Percentiles rank a stretch among this genome's conserved stretches.
Evolutionary conservation across 2,329 filamentous ascomycete genomes (phyloP).

Genomic region (Aspergillus latus): DNA sequence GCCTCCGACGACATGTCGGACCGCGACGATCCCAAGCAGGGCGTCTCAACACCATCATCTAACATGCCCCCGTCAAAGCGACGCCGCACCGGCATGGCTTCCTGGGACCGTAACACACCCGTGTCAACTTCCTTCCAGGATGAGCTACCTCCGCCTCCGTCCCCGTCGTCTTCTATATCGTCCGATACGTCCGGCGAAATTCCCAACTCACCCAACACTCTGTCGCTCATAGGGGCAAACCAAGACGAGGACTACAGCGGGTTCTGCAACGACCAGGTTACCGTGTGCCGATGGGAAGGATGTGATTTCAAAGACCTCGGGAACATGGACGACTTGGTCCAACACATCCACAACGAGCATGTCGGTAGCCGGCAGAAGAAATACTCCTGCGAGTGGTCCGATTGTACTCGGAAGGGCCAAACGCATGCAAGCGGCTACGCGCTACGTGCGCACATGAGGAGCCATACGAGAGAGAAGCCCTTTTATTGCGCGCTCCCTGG

Average conservation of each 20-base stretch:
- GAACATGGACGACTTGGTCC: conserved; percentile 78
- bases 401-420: conserved; percentile 83
- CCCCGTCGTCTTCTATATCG: conserved; percentile 70
- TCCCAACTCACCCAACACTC: conserved; percentile 65
- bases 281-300: conserved; percentile 74
- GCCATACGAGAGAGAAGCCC: conserved; percentile 95
- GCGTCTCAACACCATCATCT: conserved; percentile 46
- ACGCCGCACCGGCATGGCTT: conserved; percentile 45
- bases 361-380: conserved; percentile 92
- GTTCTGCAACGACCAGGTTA: conserved; percentile 70
- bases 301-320: conserved; percentile 69
- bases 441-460: conserved; percentile 94
- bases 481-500: conserved; percentile 95
- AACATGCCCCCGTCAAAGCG: conserved; percentile 51
- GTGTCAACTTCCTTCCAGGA: conserved; percentile 44
- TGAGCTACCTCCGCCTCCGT: conserved; percentile 41
- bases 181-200: conserved; percentile 87
- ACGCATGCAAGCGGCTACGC: conserved; percentile 95
- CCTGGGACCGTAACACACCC: conserved; percentile 53
- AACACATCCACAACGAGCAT: conserved; percentile 88
- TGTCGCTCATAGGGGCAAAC: conserved; percentile 41
- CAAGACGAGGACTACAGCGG: conserved; percentile 66
- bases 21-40: conserved; percentile 56
- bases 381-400: conserved; percentile 97
- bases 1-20: conserved; percentile 61